Base-by-base conservation (phyloP, 2,329 filamentous ascomycete genomes). In the Epichloe glyceriae region DNA sequence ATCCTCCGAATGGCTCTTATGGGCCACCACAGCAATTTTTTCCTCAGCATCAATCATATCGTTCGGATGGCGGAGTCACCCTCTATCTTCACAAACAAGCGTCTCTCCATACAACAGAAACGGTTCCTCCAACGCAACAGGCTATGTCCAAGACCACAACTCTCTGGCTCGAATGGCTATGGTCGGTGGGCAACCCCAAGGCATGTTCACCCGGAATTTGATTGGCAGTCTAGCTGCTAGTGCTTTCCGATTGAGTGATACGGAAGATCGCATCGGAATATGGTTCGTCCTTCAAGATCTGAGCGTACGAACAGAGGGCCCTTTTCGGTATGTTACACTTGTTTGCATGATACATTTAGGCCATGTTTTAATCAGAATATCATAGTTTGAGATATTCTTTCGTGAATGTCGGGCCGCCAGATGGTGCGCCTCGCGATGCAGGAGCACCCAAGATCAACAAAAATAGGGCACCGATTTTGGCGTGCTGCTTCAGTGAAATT, bases 261-360 rank as follows among this genome's bases (percentile, higher is more conserved):
- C 82, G 0, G 73, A 86, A 15, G 84, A 88, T 56, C 86, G 88
- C 64, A 81, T 87, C 47, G 91, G 91, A 2, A 89, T 95, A 56
- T 98, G 91, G 91, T 98, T 98, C 61, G 86, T 98, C 44, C 73
- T 97, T 49, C 91, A 96, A 65, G 93, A 98, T 69, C 73, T 98
- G 42, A 95, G 89, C 60, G 91, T 98, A 34, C 80, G 93, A 44
- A 95, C 89, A 0, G 93, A 97, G 66, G 93, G 93, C 11, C 79
- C 75, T 53, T 98, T 97, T 67, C 79, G 91, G 88, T 94, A 75
- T 61, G 67, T 53, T 14, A 39, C 46, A 35, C 46, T 46, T 17
- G 6, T 26, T 17, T 44, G 15, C 7, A 26, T 17, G 17, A 2
- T 3, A 12, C 5, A 4, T 26, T 14, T 20, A 19, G 26, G 37